phyloP scores from a whole-genome alignment of 148 eudicot genomes.

The Vaccinium darrowii region DNA sequence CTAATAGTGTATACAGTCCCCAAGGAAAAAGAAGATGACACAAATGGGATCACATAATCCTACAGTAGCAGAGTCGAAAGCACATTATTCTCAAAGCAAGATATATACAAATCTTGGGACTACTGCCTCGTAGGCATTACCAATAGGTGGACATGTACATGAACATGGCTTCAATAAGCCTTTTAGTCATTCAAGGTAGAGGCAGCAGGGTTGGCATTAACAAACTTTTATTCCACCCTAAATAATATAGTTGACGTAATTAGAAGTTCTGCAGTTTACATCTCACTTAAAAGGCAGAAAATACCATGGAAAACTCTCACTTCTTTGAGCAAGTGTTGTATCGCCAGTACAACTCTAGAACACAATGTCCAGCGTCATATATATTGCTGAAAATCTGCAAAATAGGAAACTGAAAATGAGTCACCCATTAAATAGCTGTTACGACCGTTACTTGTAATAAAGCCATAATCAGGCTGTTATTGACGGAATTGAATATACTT shows the following conservation, averaged over 20 bases:
- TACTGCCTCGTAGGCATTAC: background rate
- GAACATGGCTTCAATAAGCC: background rate
- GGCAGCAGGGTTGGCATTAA: background rate
- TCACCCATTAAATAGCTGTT: background rate
- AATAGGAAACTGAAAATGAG: background rate
- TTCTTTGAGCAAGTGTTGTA: background rate
- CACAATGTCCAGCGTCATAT: background rate
- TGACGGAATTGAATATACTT: background rate
- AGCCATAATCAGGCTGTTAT: background rate
- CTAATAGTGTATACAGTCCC: background rate
- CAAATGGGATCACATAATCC: background rate
- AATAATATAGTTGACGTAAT: background rate
- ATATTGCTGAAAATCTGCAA: slow-evolving; percentile 7
- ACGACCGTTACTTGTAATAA: background rate
- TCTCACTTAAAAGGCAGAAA: background rate
- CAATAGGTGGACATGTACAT: background rate
- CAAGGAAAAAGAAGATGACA: background rate
- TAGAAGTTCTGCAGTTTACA: background rate
- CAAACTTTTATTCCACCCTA: background rate
- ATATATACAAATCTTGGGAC: background rate
- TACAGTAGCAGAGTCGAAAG: background rate
- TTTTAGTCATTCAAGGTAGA: background rate
- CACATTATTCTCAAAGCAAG: background rate
- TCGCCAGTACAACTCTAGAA: background rate
- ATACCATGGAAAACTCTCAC: slow-evolving; percentile 5